Base-by-base conservation (phyloP, 257 asterid genomes). In the Dorcoceras hygrometricum region DNA sequence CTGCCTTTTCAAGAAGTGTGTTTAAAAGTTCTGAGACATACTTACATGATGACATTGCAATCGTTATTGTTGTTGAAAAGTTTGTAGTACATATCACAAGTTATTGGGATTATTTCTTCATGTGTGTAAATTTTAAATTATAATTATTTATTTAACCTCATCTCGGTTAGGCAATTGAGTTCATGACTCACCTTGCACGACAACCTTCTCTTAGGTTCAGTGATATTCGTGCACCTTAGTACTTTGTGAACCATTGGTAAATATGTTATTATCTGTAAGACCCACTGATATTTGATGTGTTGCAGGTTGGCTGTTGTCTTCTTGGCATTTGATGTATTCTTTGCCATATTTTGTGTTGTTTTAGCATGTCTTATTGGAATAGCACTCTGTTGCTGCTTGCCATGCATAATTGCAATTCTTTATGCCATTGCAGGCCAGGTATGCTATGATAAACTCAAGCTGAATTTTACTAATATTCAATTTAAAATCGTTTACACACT, bases 341-440 rank as follows among this genome's bases (percentile, higher is more conserved):
- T 93, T 80, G 99, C 99, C 71, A 73, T 93, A 79, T 86, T 93
- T 77, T 93, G 99, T 78, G 94, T 90, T 62, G 96, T 86, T 57
- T 83, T 93, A 77, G 97, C 99, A 68, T 90, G 96, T 73, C 85
- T 93, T 63, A 90, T 93, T 57, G 99, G 97, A 68, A 78, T 93
- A 50, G 97, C 97, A 60, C 86, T 93, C 66, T 93, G 99, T 80
- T 90, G 97, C 83, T 90, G 99, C 95, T 78, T 93, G 76, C 99
- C 99, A 65, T 93, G 99, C 86, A 93, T 93, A 79, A 93, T 90
- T 62, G 97, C 96, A 61, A 79, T 93, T 78, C 97, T 93, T 69
- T 93, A 93, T 80, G 96, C 99, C 32, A 90, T 93, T 73, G 96
- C 97, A 67, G 97, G 99, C 72, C 97, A 93, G 96, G 98, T 89